Evolutionary conservation across 2,329 filamentous ascomycete genomes (phyloP).

Genomic region (Penicillium sp.): DNA sequence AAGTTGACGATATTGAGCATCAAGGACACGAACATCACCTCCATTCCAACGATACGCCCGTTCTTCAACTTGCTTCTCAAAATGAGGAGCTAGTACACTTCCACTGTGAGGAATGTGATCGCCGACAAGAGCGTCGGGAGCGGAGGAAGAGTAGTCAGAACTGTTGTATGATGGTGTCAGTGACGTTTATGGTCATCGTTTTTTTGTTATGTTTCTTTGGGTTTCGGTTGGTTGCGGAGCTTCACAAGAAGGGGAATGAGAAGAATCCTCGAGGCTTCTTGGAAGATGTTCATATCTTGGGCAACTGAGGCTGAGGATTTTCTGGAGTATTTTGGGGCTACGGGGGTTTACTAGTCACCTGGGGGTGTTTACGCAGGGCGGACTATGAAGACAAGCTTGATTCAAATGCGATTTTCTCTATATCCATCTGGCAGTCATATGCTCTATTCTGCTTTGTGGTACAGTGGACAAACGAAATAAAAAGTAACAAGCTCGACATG

Average conservation of each 20-base stretch:
- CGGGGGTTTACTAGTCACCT: background rate
- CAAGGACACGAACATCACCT: background rate
- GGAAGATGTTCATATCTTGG: background rate
- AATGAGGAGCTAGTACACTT: background rate
- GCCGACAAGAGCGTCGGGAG: constrained; percentile 11
- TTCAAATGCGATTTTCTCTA: constrained; percentile 10
- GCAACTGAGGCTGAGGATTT: background rate
- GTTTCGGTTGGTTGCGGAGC: background rate
- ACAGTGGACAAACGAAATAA: constrained; percentile 7
- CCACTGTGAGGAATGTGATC: constrained; percentile 20
- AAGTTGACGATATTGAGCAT: background rate
- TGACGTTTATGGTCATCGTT: constrained; percentile 10
- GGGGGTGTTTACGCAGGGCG: background rate
- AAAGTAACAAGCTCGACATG: constrained; percentile 1
- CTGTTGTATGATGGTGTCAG: constrained; percentile 10
- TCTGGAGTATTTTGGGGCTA: background rate
- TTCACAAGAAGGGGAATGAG: background rate
- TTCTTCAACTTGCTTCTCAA: background rate
- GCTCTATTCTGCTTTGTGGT: constrained; percentile 12
- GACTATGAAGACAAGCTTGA: background rate
- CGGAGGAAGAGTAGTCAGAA: background rate
- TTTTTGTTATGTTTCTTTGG: constrained; percentile 16
- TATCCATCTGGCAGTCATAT: constrained; percentile 13
- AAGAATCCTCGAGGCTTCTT: background rate
- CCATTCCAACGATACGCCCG: background rate